Evolutionary conservation across 768 basidiomycete genomes (phyloP).

Genomic region (Floccularia luteovirens): DNA sequence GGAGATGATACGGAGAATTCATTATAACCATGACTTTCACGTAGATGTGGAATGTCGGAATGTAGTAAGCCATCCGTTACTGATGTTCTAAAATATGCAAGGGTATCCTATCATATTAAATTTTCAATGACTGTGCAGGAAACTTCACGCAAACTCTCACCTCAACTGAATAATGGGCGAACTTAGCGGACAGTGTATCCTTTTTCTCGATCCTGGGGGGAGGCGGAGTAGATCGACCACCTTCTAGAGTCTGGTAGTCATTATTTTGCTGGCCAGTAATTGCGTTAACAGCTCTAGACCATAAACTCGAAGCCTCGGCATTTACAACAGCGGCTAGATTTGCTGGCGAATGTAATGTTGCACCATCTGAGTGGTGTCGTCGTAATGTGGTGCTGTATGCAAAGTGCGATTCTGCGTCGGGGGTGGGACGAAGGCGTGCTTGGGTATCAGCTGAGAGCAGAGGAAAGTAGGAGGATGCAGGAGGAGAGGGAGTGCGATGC

Average conservation of each 20-base stretch:
- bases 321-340: conserved; percentile 38
- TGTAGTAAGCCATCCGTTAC: conserved; percentile 52
- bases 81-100: conserved; percentile 64
- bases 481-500: conserved; percentile 49
- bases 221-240: conserved; percentile 26
- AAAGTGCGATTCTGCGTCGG: conserved; percentile 68
- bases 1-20: conserved; percentile 85
- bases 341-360: conserved; percentile 36
- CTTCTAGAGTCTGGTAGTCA: conserved; percentile 26
- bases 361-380: conserved; percentile 49
- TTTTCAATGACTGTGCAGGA: conserved; percentile 4
- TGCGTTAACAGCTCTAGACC: conserved; percentile 34
- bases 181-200: conserved; percentile 60
- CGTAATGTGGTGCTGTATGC: conserved; percentile 78
- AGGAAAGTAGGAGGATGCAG: conserved; percentile 77
- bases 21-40: conserved; percentile 77
- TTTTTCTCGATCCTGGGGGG: conserved; percentile 23
- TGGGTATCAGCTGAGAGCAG: conserved; percentile 40
- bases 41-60: conserved; percentile 54
- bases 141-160: conserved; percentile 26
- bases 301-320: conserved; percentile 42
- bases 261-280: conserved; percentile 29
- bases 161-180: conserved; percentile 59
- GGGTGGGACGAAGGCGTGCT: conserved; percentile 46
- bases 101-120: conserved; percentile 49